Conservation (phyloP, 768 basidiomycete genomes). For the Tulasnella sp. region DNA sequence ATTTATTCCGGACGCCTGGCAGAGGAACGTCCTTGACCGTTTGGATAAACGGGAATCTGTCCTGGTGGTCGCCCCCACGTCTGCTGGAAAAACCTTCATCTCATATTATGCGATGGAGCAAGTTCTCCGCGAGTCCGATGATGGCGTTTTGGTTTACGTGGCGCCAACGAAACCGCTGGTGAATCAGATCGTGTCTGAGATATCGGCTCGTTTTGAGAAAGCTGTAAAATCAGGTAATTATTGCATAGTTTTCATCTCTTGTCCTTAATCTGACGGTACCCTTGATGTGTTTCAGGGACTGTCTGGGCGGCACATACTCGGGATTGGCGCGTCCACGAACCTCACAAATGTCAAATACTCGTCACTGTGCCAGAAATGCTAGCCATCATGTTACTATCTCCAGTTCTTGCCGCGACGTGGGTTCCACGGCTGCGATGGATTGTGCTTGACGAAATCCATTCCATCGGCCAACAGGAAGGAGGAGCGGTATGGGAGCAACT, state of each 20-base stretch:
- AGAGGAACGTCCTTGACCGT: slow-evolving; percentile 59
- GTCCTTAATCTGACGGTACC: background rate
- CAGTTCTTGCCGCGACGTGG: slow-evolving; percentile 59
- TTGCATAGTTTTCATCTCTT: background rate
- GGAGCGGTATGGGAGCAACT: slow-evolving; percentile 74
- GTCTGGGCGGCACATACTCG: slow-evolving; percentile 66
- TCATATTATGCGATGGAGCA: slow-evolving; percentile 76
- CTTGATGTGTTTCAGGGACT: slow-evolving; percentile 42
- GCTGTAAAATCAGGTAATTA: slow-evolving; percentile 46
- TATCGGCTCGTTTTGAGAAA: slow-evolving; percentile 68
- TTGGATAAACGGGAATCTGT: slow-evolving; percentile 58
- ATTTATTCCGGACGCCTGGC: slow-evolving; percentile 71
- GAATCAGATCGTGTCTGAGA: slow-evolving; percentile 56
- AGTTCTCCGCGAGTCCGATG: slow-evolving; percentile 57
- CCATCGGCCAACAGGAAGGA: slow-evolving; percentile 65
- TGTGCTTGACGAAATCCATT: slow-evolving; percentile 60
- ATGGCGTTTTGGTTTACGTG: slow-evolving; percentile 66
- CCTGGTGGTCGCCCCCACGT: slow-evolving; percentile 51
- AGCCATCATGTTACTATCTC: slow-evolving; percentile 65
- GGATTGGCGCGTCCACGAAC: slow-evolving; percentile 59
- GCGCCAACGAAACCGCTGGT: slow-evolving; percentile 75
- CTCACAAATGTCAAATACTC: slow-evolving; percentile 66
- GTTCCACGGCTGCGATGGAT: slow-evolving; percentile 64
- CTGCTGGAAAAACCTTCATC: slow-evolving; percentile 63
- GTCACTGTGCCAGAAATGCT: slow-evolving; percentile 72